Percentiles rank a stretch among this genome's conserved stretches.
Conservation (phyloP, 768 basidiomycete genomes). For the Tricholomella constricta region DNA sequence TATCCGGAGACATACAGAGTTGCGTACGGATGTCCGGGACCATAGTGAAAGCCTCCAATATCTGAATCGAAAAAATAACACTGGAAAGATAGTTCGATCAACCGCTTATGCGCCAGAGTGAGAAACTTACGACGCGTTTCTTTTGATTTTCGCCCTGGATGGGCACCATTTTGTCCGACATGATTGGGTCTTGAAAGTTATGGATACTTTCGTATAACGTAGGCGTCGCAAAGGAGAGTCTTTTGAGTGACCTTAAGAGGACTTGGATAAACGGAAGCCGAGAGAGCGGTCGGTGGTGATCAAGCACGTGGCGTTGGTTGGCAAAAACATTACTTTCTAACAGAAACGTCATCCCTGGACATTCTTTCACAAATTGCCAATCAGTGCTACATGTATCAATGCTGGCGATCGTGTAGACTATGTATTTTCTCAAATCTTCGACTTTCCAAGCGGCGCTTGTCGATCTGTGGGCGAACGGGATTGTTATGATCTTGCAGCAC, state of each 20-base stretch:
- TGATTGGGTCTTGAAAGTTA: conserved; percentile 16
- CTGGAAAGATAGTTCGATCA: conserved; percentile 38
- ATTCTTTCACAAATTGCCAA: neutral
- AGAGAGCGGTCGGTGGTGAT: too few relatives aligned
- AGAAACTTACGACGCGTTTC: conserved; percentile 80
- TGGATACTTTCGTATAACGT: conserved; percentile 14
- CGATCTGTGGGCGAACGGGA: conserved; percentile 34
- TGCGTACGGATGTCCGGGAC: conserved; percentile 86
- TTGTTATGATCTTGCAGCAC: conserved; percentile 8
- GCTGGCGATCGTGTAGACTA: neutral
- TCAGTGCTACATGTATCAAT: neutral
- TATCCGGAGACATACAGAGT: conserved; percentile 1
- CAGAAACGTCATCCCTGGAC: conserved; percentile 9
- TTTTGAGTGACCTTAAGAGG: neutral
- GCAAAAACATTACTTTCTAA: neutral
- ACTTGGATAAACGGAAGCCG: neutral
- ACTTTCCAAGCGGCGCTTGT: conserved; percentile 62
- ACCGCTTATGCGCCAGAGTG: conserved; percentile 12
- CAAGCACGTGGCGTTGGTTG: conserved; percentile 15
- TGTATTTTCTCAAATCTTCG: conserved; percentile 49
- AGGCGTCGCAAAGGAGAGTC: neutral
- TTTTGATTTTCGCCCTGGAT: conserved; percentile 74
- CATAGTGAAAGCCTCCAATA: conserved; percentile 99
- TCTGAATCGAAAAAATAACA: conserved; percentile 99
- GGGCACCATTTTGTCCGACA: conserved; percentile 57